Conservation (phyloP, 495 filamentous ascomycete genomes). For the Neurospora sublineolata region DNA sequence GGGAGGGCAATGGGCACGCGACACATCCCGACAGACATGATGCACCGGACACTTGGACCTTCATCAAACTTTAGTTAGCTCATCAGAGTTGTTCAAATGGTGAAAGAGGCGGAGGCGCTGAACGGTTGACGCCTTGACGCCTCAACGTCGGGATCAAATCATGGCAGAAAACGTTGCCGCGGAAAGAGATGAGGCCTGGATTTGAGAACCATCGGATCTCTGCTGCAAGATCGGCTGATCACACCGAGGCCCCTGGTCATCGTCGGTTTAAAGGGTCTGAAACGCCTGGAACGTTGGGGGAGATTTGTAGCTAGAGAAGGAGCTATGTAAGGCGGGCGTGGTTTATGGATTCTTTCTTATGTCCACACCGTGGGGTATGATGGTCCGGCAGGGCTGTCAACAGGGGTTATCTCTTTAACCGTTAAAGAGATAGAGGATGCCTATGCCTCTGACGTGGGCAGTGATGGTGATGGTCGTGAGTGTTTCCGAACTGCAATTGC, state of each 20-base stretch:
- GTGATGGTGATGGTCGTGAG: background rate
- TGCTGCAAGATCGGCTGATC: background rate
- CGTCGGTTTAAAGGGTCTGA: background rate
- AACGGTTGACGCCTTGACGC: background rate
- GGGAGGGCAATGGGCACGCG: background rate
- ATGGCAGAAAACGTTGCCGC: background rate
- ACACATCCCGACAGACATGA: background rate
- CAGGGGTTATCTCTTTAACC: too few species aligned
- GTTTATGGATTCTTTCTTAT: background rate
- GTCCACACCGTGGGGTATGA: background rate
- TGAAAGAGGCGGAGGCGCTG: background rate
- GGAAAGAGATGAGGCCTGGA: background rate
- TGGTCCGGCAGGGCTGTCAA: background rate
- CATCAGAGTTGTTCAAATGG: background rate
- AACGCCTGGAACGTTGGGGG: background rate
- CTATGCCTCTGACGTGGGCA: background rate
- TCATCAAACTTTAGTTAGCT: background rate
- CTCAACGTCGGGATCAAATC: background rate
- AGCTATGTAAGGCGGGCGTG: constrained; percentile 18
- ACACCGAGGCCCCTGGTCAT: background rate
- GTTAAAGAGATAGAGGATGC: background rate
- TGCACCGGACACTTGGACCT: background rate
- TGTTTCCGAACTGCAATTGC: background rate
- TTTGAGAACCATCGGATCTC: background rate
- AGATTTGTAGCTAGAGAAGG: constrained; percentile 41